Evolutionary conservation across 139 green algal genomes (phyloP).

Genomic region (Ettlia oleoabundans): DNA sequence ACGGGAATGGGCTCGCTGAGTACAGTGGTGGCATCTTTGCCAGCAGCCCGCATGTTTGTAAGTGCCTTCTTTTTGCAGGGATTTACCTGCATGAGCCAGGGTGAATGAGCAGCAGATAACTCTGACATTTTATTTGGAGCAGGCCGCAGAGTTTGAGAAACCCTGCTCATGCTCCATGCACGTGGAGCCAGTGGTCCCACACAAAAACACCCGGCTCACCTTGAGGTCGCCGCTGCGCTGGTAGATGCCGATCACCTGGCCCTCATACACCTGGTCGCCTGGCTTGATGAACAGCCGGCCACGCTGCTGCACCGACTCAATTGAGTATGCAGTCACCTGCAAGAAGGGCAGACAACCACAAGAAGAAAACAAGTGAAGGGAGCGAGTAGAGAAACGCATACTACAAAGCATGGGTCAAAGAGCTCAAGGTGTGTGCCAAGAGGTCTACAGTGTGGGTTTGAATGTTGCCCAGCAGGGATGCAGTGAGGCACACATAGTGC

Average conservation of each 20-base stretch:
- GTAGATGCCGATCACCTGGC: constrained; percentile 96
- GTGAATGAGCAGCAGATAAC: neutral
- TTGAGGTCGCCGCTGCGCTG: constrained; percentile 92
- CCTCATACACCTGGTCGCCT: constrained; percentile 92
- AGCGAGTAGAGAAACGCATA: too few species aligned
- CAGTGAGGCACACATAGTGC: neutral
- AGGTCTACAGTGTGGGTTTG: too few species aligned
- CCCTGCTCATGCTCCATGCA: too few species aligned
- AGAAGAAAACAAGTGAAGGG: neutral
- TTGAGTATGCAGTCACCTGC: constrained; percentile 80
- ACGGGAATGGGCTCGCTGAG: constrained; percentile 81
- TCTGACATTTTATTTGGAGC: too few species aligned
- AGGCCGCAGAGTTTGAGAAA: too few species aligned
- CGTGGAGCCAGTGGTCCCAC: neutral
- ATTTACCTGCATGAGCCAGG: constrained; percentile 74
- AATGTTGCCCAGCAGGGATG: too few species aligned
- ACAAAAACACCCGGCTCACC: constrained; percentile 10
- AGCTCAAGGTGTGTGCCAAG: too few species aligned
- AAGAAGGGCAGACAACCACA: neutral
- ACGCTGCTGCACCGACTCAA: constrained; percentile 90
- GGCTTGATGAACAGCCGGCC: constrained; percentile 90
- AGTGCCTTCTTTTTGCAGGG: constrained; percentile 95
- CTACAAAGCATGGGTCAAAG: too few species aligned
- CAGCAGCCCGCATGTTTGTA: constrained; percentile 88
- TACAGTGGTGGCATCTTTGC: constrained; percentile 69